Evolutionary conservation across 257 asterid species (phyloP).

Genomic region (Hygrophila difformis): DNA sequence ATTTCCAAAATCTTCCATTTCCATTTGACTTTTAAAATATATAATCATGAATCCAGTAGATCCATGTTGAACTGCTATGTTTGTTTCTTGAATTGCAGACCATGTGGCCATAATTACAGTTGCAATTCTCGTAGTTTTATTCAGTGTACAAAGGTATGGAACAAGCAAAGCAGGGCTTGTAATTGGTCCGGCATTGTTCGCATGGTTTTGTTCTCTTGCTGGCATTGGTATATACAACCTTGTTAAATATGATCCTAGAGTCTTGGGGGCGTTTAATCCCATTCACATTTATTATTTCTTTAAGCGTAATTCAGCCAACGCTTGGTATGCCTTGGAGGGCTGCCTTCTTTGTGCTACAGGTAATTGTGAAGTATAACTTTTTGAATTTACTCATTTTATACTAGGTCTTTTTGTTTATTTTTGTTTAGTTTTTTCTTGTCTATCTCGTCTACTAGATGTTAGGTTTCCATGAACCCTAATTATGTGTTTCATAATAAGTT

Average conservation of each 20-base stretch:
- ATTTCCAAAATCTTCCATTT: slow-evolving; percentile 6
- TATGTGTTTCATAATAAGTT: background rate
- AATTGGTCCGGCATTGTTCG: slow-evolving; percentile 91
- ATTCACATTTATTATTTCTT: slow-evolving; percentile 80
- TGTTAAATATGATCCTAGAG: slow-evolving; percentile 64
- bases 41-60: slow-evolving; percentile 10
- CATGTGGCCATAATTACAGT: slow-evolving; percentile 83
- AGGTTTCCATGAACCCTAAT: no score
- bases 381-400: background rate
- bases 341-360: slow-evolving; percentile 96
- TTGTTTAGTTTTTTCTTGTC: no score
- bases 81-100: slow-evolving; percentile 63
- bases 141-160: slow-evolving; percentile 92
- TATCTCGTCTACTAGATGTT: no score
- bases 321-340: slow-evolving; percentile 97
- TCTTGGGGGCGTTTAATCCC: slow-evolving; percentile 81
- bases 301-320: slow-evolving; percentile 69
- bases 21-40: slow-evolving; percentile 7
- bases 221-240: slow-evolving; percentile 94
- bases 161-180: slow-evolving; percentile 95
- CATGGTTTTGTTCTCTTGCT: slow-evolving; percentile 96
- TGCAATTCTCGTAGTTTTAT: slow-evolving; percentile 72
- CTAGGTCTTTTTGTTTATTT: no score
- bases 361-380: slow-evolving; percentile 31
- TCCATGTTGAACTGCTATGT: slow-evolving; percentile 11